phyloP scores from a whole-genome alignment of 169 alveolate genomes.

The Miamiensis avidus region DNA sequence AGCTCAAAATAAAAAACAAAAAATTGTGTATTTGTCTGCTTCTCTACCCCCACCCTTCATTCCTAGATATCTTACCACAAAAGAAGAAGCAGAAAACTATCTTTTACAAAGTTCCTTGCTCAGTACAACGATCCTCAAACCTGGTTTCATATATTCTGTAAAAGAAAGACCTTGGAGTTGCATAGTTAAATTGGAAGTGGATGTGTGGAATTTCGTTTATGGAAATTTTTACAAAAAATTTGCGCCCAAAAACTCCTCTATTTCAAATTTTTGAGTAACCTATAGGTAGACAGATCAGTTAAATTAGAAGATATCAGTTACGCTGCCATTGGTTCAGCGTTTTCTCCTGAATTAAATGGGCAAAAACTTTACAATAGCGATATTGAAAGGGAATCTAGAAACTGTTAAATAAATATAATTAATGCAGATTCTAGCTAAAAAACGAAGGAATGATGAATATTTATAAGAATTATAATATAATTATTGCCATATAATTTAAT shows the following conservation, averaged over 20 bases:
- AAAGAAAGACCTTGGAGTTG: conserved; percentile 57
- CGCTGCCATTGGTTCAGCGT: conserved; percentile 17
- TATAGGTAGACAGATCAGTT: conserved; percentile 55
- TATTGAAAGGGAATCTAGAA: conserved; percentile 9
- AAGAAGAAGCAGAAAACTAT: conserved; percentile 54
- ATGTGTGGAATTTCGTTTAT: conserved; percentile 31
- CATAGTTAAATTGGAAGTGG: conserved; percentile 26
- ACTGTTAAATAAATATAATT: not conserved
- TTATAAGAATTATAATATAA: too few relatives aligned
- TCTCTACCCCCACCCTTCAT: conserved; percentile 51
- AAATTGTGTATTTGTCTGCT: conserved; percentile 25
- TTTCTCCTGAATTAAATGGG: conserved; percentile 2
- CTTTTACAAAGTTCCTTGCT: conserved; percentile 24
- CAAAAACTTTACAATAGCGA: not conserved
- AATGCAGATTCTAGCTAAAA: too few relatives aligned
- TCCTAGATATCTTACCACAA: conserved; percentile 40
- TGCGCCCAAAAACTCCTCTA: conserved; percentile 40
- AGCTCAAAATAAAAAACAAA: conserved; percentile 40
- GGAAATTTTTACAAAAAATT: conserved; percentile 6
- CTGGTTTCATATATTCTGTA: conserved; percentile 48
- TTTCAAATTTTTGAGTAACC: conserved; percentile 33
- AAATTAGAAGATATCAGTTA: conserved; percentile 44
- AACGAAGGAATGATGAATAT: too few relatives aligned
- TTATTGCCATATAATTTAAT: too few relatives aligned
- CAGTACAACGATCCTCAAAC: conserved; percentile 44